Conservation (phyloP, 1,284 basidiomycete species). For the Apiotrichum sp. region DNA sequence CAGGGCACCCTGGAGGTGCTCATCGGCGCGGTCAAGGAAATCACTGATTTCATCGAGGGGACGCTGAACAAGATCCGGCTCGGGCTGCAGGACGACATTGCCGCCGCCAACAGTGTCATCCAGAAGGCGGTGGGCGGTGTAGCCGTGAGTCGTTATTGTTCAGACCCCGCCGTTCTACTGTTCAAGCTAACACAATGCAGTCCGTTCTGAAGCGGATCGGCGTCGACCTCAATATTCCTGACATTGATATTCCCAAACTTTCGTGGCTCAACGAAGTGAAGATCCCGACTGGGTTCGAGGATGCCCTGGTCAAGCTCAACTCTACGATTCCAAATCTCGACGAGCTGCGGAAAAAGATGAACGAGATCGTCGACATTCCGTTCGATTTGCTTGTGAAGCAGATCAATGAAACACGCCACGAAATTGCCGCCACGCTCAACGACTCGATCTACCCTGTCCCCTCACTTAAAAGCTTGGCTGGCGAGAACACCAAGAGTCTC, state of each 20-base stretch:
- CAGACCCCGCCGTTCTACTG: too few species aligned
- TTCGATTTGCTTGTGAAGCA: constrained; percentile 78
- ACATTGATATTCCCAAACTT: constrained; percentile 66
- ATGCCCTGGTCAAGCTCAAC: constrained; percentile 68
- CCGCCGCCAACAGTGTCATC: constrained; percentile 63
- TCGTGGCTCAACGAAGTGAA: constrained; percentile 67
- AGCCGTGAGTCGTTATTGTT: not conserved
- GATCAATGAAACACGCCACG: constrained; percentile 76
- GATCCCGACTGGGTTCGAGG: constrained; percentile 72
- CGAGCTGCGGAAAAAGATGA: constrained; percentile 65
- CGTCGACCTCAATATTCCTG: constrained; percentile 58
- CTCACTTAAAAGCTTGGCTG: constrained; percentile 38
- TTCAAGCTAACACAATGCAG: constrained; percentile 10
- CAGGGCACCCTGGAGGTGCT: constrained; percentile 71
- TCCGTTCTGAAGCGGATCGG: constrained; percentile 61
- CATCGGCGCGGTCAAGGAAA: constrained; percentile 72
- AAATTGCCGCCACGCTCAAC: constrained; percentile 58
- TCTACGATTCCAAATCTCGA: constrained; percentile 70
- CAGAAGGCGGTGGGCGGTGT: constrained; percentile 59
- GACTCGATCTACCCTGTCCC: constrained; percentile 64
- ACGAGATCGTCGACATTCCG: constrained; percentile 69
- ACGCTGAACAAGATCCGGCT: constrained; percentile 58
- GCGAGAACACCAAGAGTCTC: constrained; percentile 19
- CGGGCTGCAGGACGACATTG: constrained; percentile 65
- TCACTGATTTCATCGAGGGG: constrained; percentile 61